These are phyloP conservation scores for Ascoidea asiatica DNA, from an alignment of 805 yeast species.

Conservation along the genomic window DNA sequence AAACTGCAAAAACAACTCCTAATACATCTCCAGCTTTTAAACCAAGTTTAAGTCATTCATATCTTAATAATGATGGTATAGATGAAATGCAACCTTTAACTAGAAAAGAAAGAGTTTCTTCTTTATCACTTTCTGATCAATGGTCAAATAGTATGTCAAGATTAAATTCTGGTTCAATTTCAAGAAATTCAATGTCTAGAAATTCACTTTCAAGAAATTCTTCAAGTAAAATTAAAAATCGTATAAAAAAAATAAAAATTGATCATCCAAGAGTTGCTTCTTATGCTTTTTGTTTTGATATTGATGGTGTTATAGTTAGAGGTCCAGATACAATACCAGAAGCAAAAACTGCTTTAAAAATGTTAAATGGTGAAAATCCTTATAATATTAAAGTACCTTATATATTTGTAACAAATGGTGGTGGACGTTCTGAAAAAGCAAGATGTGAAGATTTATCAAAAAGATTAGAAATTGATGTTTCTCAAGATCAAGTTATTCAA, in stretches of 20 bases:
- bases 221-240: conserved; percentile 21
- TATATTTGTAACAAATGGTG: conserved; percentile 83
- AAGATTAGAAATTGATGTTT: conserved; percentile 45
- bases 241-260: conserved; percentile 35
- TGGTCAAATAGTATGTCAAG: conserved; percentile 29
- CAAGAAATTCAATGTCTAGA: background rate
- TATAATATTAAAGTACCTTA: conserved; percentile 72
- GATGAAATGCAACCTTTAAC: conserved; percentile 51
- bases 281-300: conserved; percentile 85
- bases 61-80: conserved; percentile 60
- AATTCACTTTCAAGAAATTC: conserved; percentile 25
- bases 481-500: conserved; percentile 74
- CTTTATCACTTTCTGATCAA: conserved; percentile 58
- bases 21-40: background rate
- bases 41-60: conserved; percentile 22
- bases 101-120: conserved; percentile 50
- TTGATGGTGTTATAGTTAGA: conserved; percentile 79
- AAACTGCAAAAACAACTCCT: background rate
- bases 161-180: background rate
- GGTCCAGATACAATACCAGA: conserved; percentile 80
- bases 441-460: conserved; percentile 60
- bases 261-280: conserved; percentile 67
- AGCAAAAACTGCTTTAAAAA: conserved; percentile 56
- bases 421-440: conserved; percentile 70
- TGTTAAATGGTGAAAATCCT: conserved; percentile 67